Evolutionary conservation across 768 basidiomycete genomes (phyloP).

Genomic region (Amyloporia xantha): DNA sequence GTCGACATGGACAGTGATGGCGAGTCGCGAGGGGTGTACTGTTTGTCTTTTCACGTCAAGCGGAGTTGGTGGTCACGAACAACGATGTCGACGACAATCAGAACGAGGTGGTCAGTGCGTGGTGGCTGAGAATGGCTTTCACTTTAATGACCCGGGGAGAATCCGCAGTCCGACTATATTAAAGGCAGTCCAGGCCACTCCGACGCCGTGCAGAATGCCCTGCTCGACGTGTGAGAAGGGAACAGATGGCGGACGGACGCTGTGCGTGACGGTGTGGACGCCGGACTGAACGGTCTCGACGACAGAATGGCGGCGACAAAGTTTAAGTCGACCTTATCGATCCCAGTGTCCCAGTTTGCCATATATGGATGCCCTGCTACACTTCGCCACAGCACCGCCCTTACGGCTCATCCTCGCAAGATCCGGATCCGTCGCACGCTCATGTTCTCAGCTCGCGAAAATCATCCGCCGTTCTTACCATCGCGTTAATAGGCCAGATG

Average conservation of each 20-base stretch:
- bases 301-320: neutral
- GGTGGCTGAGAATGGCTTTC: neutral
- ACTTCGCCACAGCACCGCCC: neutral
- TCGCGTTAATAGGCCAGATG: too few relatives aligned
- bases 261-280: neutral
- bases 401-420: too few relatives aligned
- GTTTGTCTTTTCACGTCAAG: neutral
- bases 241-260: neutral
- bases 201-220: neutral
- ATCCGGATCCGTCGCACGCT: too few relatives aligned
- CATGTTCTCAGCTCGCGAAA: too few relatives aligned
- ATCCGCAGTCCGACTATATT: neutral
- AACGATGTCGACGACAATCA: conserved; percentile 1
- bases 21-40: neutral
- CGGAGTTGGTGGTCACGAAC: neutral
- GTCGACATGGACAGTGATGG: conserved; percentile 14
- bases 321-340: neutral
- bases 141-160: neutral
- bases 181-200: neutral
- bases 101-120: neutral
- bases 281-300: neutral
- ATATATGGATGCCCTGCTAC: neutral
- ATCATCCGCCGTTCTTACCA: too few relatives aligned
- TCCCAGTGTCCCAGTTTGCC: neutral
- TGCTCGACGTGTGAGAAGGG: neutral